Base-by-base conservation (phyloP, 352 stramenopile species). In the Globisporangium viniferum region DNA sequence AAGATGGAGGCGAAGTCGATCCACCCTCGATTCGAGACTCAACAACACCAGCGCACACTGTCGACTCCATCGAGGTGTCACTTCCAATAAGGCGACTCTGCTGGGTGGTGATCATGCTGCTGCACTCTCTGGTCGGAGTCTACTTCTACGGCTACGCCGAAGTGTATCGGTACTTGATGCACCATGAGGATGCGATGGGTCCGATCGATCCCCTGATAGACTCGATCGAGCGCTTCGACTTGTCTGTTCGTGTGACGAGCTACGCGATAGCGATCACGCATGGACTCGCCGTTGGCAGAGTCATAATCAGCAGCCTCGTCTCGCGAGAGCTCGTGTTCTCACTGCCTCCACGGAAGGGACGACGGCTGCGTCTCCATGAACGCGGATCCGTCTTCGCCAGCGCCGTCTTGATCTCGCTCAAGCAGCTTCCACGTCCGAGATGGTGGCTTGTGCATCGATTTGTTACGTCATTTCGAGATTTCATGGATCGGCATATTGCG, bases 321-420 rank as follows among this genome's bases (percentile, higher is more conserved):
- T 61, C 64, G 20, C 33, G 64, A 4, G 64, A 70, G n/a, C 49
- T 70, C 22, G 46, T 70, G n/a, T 70, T 70, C n/a, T 70, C 64
- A 35, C 64, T 51, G 18, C 44, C 18, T 18, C 2, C 44, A 9
- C 44, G 18, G 9, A 8, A 51, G 5, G 6, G 18, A 51, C 44
- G 18, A 22, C 18, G 18, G 24, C 9, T 8, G 8, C 44, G 9
- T 12, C 44, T 51, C 18, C 18, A 7, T 7, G 6, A 51, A 51
- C 44, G 44, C 18, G 44, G 18, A 2, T 51, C 44, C 0, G 44
- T 22, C 2, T 51, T 51, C 7, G 44, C 44, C 18, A 51, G 44
- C 18, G 18, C 18, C 15, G 44, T 51, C 6, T 51, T 51, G 18
- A 51, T 51, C 18, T 51, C 18, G 5, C 24, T 51, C 44, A 24